Conservation (phyloP, 2,329 filamentous ascomycete genomes). For the Colletotrichum filicis region DNA sequence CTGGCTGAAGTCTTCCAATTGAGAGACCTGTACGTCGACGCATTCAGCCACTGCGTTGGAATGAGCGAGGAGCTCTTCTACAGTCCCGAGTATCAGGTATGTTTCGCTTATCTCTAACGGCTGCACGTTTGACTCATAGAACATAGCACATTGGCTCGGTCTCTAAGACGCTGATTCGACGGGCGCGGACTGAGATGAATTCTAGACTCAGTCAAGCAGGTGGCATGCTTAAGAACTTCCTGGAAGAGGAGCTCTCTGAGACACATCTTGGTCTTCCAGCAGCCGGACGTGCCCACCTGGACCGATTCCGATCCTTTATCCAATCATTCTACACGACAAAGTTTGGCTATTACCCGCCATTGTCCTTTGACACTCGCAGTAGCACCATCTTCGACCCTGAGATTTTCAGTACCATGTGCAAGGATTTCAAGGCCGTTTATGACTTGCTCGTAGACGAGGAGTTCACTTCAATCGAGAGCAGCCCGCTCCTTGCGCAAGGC, state of each 20-base stretch:
- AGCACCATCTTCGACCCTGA: constrained; percentile 63
- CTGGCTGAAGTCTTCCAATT: constrained; percentile 75
- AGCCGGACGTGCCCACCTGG: constrained; percentile 73
- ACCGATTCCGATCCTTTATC: constrained; percentile 77
- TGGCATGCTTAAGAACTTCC: constrained; percentile 71
- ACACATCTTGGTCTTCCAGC: constrained; percentile 72
- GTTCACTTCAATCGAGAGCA: constrained; percentile 60
- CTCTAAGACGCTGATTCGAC: constrained; percentile 73
- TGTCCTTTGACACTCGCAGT: constrained; percentile 51
- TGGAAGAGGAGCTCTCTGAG: constrained; percentile 77
- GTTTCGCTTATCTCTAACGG: constrained; percentile 39
- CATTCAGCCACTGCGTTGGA: constrained; percentile 82
- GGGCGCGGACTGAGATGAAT: constrained; percentile 73
- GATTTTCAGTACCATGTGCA: constrained; percentile 69
- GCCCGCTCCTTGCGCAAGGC: constrained; percentile 66
- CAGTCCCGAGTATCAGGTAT: constrained; percentile 70
- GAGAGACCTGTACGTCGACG: constrained; percentile 74
- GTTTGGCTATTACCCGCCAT: constrained; percentile 79
- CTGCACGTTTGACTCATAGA: constrained; percentile 38
- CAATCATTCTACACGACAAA: constrained; percentile 73
- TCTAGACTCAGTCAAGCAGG: constrained; percentile 68
- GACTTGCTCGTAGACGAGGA: constrained; percentile 74
- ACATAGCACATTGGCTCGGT: constrained; percentile 58
- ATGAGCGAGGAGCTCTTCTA: constrained; percentile 73
- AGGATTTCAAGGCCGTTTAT: constrained; percentile 79